Conservation (phyloP, 352 stramenopile genomes). For the Discostella stelligera region DNA sequence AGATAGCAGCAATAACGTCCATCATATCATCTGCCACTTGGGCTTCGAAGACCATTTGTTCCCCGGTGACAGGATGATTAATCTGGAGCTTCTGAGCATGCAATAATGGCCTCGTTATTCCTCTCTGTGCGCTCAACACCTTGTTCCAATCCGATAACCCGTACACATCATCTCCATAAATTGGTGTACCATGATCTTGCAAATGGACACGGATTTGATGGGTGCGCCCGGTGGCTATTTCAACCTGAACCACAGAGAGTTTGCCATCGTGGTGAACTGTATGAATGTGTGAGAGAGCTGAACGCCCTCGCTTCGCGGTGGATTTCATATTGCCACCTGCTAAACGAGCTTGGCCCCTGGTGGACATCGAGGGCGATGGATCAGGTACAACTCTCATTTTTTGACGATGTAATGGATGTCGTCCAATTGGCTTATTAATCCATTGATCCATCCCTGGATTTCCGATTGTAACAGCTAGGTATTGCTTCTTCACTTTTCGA, state of each 20-base stretch:
- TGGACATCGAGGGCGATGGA: slow-evolving; percentile 36
- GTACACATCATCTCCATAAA: slow-evolving; percentile 87
- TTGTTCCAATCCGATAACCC: slow-evolving; percentile 85
- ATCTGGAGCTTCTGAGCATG: slow-evolving; percentile 85
- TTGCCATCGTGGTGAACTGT: slow-evolving; percentile 84
- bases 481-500: slow-evolving; percentile 83
- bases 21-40: slow-evolving; percentile 77
- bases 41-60: slow-evolving; percentile 75
- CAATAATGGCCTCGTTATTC: slow-evolving; percentile 80
- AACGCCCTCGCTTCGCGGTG: slow-evolving; percentile 60
- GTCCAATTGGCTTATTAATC: slow-evolving; percentile 85
- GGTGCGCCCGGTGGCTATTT: slow-evolving; percentile 86
- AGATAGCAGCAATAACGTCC: slow-evolving; percentile 63
- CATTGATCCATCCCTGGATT: slow-evolving; percentile 56
- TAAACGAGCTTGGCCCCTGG: slow-evolving; percentile 30
- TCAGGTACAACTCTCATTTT: slow-evolving; percentile 84
- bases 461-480: slow-evolving; percentile 79
- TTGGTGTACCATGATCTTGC: slow-evolving; percentile 80
- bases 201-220: slow-evolving; percentile 88
- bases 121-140: slow-evolving; percentile 65
- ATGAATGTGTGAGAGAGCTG: slow-evolving; percentile 79
- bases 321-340: slow-evolving; percentile 25
- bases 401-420: slow-evolving; percentile 84
- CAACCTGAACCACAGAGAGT: slow-evolving; percentile 80
- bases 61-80: slow-evolving; percentile 81